Evolutionary conservation across 441 rosid species (phyloP).

Genomic region (Populus hybrid): DNA sequence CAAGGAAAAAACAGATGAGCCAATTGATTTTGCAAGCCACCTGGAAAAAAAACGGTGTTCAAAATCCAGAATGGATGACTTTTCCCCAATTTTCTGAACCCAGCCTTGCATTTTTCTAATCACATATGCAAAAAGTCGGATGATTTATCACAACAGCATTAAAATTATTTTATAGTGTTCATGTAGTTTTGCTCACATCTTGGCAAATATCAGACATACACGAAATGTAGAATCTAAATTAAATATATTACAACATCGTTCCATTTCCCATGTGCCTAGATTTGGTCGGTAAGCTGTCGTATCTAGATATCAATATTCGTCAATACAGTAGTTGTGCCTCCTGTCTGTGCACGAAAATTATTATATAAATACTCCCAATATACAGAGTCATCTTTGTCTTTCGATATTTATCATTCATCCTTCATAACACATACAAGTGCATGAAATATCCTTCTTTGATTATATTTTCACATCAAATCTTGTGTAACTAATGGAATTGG

Average conservation of each 20-base stretch:
- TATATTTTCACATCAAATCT: background rate
- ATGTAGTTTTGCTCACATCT: background rate
- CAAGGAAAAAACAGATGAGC: too few species aligned
- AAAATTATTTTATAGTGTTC: background rate
- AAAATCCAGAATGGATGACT: background rate
- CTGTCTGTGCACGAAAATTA: background rate
- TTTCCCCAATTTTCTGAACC: background rate
- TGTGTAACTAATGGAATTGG: constrained; percentile 28
- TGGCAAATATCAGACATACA: background rate
- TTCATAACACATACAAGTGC: background rate
- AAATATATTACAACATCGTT: background rate
- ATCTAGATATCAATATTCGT: background rate
- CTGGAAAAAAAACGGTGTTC: background rate
- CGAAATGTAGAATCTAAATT: background rate
- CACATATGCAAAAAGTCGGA: background rate
- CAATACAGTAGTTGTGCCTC: background rate
- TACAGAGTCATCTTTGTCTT: background rate
- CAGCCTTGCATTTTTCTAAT: background rate
- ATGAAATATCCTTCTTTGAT: background rate
- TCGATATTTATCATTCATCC: background rate
- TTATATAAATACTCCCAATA: background rate
- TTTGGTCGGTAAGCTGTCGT: background rate
- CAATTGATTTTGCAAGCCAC: background rate
- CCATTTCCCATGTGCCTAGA: background rate
- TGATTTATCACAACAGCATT: background rate